Percentiles rank a stretch among this genome's conserved stretches.
These are phyloP conservation scores for Adansonia rubrostipa DNA, from an alignment of 441 rosid genomes.

Conservation along the genomic window DNA sequence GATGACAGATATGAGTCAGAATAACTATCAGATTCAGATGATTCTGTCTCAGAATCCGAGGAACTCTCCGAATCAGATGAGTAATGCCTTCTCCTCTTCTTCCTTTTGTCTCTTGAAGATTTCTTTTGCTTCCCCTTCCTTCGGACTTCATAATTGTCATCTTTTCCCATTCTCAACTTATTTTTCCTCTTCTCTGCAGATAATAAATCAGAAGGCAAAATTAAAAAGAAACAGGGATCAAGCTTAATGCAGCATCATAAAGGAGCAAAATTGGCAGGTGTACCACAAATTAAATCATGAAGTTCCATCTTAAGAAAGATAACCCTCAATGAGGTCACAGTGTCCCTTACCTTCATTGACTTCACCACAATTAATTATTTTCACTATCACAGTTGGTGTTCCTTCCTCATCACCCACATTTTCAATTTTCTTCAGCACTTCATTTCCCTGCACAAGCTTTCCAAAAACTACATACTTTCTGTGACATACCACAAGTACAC, in stretches of 20 bases:
- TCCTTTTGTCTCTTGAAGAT: constrained; percentile 71
- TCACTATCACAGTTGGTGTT: constrained; percentile 76
- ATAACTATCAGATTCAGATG: constrained; percentile 64
- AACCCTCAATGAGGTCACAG: not conserved
- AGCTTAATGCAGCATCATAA: not conserved
- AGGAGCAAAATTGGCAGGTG: not conserved
- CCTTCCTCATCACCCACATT: constrained; percentile 81
- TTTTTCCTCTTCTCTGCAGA: constrained; percentile 58
- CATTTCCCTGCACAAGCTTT: constrained; percentile 84
- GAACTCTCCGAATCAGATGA: constrained; percentile 79
- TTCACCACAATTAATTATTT: constrained; percentile 89
- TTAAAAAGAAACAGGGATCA: not conserved
- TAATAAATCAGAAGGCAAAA: constrained; percentile 18
- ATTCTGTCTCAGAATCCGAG: constrained; percentile 63
- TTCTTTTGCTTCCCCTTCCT: constrained; percentile 71
- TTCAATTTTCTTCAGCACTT: constrained; percentile 83
- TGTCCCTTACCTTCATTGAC: constrained; percentile 58
- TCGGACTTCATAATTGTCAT: constrained; percentile 48
- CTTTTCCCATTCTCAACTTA: constrained; percentile 52
- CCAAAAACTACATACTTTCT: constrained; percentile 90
- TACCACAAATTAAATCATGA: not conserved
- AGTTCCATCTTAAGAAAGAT: not conserved
- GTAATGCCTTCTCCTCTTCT: constrained; percentile 71
- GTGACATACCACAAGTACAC: constrained; percentile 28
- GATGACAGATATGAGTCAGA: constrained; percentile 67